A percentile compares a stretch with the other conserved stretches of the same genome.
Evolutionary conservation across 1,284 basidiomycete species (phyloP).

Genomic region (Malassezia furfur): DNA sequence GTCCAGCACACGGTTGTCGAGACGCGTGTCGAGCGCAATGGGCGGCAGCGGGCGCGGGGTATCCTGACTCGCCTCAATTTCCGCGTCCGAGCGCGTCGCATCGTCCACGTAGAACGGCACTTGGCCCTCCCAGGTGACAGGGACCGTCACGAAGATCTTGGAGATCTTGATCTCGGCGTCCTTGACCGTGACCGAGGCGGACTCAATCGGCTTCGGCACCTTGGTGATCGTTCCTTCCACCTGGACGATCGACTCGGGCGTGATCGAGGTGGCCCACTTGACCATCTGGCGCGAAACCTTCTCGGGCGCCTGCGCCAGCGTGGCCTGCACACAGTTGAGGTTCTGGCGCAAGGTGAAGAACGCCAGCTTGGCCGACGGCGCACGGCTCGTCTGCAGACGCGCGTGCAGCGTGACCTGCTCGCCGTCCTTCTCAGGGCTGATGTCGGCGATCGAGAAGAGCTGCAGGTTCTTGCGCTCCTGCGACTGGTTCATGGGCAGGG

Average conservation of each 20-base stretch:
- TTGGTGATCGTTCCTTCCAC: slow-evolving; percentile 59
- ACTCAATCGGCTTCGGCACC: slow-evolving; percentile 72
- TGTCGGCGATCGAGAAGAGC: slow-evolving; percentile 58
- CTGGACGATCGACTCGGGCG: slow-evolving; percentile 81
- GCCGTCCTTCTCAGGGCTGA: slow-evolving; percentile 64
- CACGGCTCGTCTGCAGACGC: slow-evolving; percentile 80
- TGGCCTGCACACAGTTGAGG: slow-evolving; percentile 77
- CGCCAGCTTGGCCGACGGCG: slow-evolving; percentile 69
- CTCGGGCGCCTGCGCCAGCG: slow-evolving; percentile 66
- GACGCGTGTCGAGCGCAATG: slow-evolving; percentile 62
- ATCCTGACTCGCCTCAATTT: slow-evolving; percentile 54
- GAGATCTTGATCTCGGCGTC: slow-evolving; percentile 79
- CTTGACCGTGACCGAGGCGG: slow-evolving; percentile 77
- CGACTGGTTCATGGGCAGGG: slow-evolving; percentile 83
- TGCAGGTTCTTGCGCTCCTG: slow-evolving; percentile 55
- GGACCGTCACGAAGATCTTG: slow-evolving; percentile 77
- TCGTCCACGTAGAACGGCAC: slow-evolving; percentile 91
- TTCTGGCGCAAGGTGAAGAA: slow-evolving; percentile 88
- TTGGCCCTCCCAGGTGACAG: slow-evolving; percentile 53
- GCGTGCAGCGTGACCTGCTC: slow-evolving; percentile 75
- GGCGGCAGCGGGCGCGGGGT: slow-evolving; percentile 43
- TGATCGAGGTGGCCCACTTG: slow-evolving; percentile 73
- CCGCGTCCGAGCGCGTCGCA: slow-evolving; percentile 71
- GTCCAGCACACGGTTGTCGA: slow-evolving; percentile 91
- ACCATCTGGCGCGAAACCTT: slow-evolving; percentile 95